phyloP scores from a whole-genome alignment of 2,329 filamentous ascomycete species.

The Botrytis elliptica region DNA sequence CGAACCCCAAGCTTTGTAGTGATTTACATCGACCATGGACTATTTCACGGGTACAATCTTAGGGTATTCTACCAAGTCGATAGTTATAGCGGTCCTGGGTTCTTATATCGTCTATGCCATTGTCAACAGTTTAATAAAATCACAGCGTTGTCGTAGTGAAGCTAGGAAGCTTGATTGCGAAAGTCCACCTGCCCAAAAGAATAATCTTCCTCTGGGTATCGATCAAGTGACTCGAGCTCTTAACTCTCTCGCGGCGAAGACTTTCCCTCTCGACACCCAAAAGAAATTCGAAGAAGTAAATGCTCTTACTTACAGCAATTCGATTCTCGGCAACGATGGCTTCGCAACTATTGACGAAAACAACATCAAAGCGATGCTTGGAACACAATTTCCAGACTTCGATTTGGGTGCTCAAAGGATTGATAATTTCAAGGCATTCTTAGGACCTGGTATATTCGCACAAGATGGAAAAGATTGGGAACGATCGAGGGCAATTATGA shows the following conservation, averaged over 20 bases:
- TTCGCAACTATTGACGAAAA: conserved; percentile 38
- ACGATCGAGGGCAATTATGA: conserved; percentile 46
- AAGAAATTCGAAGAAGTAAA: conserved; percentile 40
- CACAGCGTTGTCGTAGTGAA: conserved; percentile 27
- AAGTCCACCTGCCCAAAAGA: conserved; percentile 30
- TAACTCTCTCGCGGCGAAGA: conserved; percentile 28
- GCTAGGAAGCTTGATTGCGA: conserved; percentile 35
- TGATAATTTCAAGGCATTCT: conserved; percentile 47
- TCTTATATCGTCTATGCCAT: conserved; percentile 9
- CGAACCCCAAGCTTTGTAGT: background rate
- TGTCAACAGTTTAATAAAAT: background rate
- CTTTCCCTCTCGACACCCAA: conserved; percentile 36
- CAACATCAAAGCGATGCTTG: conserved; percentile 56
- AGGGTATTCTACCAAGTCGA: background rate
- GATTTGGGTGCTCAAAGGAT: conserved; percentile 53
- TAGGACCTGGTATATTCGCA: conserved; percentile 39
- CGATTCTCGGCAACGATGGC: conserved; percentile 27
- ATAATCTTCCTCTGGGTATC: conserved; percentile 33
- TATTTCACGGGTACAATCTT: background rate
- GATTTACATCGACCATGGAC: background rate
- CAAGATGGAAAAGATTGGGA: conserved; percentile 37
- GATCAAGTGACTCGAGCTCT: conserved; percentile 33
- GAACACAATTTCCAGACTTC: conserved; percentile 53
- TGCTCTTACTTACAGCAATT: conserved; percentile 33
- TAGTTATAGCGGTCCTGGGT: background rate